phyloP scores from a whole-genome alignment of 129 eudicot species.

The carrot (Daucus carota) region DNA sequence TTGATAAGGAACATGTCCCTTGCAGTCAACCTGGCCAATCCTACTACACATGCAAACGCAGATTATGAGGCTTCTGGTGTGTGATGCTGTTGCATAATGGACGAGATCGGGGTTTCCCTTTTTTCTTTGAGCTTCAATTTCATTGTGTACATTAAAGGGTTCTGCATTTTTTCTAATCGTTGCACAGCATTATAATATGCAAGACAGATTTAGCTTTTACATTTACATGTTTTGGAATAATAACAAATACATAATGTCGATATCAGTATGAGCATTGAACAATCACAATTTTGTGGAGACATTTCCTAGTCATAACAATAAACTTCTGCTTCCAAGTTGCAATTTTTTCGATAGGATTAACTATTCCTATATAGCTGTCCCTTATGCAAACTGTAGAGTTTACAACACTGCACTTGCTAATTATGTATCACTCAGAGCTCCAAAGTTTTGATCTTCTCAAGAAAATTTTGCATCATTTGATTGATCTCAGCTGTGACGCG shows the following conservation, averaged over 20 bases:
- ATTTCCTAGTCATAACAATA: neutral
- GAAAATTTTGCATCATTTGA: slow-evolving; percentile 55
- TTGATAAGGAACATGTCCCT: neutral
- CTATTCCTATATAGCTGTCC: neutral
- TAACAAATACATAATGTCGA: neutral
- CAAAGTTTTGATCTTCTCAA: slow-evolving; percentile 68
- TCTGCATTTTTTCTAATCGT: neutral
- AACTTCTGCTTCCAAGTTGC: neutral
- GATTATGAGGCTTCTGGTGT: neutral
- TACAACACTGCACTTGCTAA: neutral
- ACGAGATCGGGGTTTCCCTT: neutral
- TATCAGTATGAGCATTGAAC: neutral
- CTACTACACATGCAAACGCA: neutral
- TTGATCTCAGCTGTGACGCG: slow-evolving; percentile 36
- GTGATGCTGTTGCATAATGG: neutral
- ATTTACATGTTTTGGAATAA: neutral
- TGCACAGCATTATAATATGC: neutral
- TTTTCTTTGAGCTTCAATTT: neutral
- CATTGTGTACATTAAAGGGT: neutral
- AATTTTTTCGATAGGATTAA: neutral
- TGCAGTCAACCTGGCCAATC: slow-evolving; percentile 1
- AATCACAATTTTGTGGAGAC: neutral
- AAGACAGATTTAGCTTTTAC: neutral
- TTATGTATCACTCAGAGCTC: slow-evolving; percentile 38
- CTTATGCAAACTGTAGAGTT: neutral